phyloP scores from a whole-genome alignment of 2,329 filamentous ascomycete species.

The Fusarium solani-melongenae region DNA sequence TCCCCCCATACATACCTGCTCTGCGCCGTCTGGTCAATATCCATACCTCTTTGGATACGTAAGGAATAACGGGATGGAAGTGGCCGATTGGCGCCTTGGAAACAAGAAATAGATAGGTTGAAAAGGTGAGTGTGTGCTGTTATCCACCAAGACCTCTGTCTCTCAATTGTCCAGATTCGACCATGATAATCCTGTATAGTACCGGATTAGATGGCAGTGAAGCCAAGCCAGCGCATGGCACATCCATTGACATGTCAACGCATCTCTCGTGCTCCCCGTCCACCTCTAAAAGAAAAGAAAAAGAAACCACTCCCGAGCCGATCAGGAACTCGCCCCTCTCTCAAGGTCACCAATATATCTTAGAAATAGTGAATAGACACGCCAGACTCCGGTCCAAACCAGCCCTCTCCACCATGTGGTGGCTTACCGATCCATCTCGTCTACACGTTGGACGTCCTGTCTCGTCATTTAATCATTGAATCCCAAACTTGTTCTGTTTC shows the following conservation, averaged over 20 bases:
- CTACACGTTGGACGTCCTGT: constrained; percentile 7
- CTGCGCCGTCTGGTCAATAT: background rate
- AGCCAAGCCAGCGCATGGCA: constrained; percentile 8
- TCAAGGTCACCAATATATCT: background rate
- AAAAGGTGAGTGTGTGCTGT: constrained; percentile 6
- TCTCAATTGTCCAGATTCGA: constrained; percentile 5
- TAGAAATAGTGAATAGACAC: constrained; percentile 14
- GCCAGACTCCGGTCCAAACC: constrained; percentile 17
- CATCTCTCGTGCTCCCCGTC: background rate
- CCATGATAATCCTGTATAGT: constrained; percentile 4
- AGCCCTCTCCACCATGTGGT: constrained; percentile 8
- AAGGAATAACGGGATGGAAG: background rate
- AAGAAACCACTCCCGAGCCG: background rate
- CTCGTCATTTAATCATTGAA: constrained; percentile 2
- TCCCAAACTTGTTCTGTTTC: background rate
- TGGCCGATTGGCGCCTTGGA: background rate
- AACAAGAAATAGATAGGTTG: background rate
- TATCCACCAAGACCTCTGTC: constrained; percentile 4
- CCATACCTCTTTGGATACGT: background rate
- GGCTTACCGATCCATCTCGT: constrained; percentile 14
- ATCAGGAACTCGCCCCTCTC: constrained; percentile 3
- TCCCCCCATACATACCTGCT: background rate
- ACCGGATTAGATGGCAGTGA: background rate
- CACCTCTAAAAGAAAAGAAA: background rate
- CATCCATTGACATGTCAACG: constrained; percentile 1